A percentile compares a stretch with the other conserved stretches of the same genome.
These are phyloP conservation scores for Salvia splendens DNA, from an alignment of 257 asterid genomes.

Conservation along the genomic window DNA sequence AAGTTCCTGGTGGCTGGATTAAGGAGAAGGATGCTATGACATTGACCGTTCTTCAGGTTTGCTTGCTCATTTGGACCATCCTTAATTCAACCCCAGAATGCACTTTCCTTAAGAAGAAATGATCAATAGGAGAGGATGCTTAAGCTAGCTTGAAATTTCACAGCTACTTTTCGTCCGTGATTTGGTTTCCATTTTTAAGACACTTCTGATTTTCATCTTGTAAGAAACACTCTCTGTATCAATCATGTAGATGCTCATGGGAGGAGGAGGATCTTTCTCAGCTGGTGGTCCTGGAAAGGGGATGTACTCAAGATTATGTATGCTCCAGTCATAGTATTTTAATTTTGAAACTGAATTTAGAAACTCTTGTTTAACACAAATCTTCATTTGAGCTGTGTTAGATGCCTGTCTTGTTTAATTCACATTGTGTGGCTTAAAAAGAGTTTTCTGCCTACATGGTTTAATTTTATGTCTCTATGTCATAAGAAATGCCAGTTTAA, in stretches of 20 bases:
- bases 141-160: conserved; percentile 16
- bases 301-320: conserved; percentile 94
- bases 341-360: conserved; percentile 5
- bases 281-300: conserved; percentile 91
- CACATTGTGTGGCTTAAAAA: background rate
- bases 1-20: conserved; percentile 94
- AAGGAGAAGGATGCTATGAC: conserved; percentile 65
- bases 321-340: conserved; percentile 36
- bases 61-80: background rate
- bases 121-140: background rate
- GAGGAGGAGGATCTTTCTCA: conserved; percentile 85
- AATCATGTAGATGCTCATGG: conserved; percentile 83
- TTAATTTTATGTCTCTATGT: conserved; percentile 4
- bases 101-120: conserved; percentile 19
- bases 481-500: background rate
- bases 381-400: background rate
- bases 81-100: background rate
- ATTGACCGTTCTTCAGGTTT: conserved; percentile 90
- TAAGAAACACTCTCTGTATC: conserved; percentile 28
- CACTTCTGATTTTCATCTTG: conserved; percentile 17
- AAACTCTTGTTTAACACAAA: conserved; percentile 5
- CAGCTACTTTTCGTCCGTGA: background rate
- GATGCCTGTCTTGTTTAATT: conserved; percentile 1
- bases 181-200: background rate
- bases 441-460: background rate